These are phyloP conservation scores for Penicillium aurantiogriseum DNA, from an alignment of 2,329 filamentous ascomycete species.

Conservation along the genomic window DNA sequence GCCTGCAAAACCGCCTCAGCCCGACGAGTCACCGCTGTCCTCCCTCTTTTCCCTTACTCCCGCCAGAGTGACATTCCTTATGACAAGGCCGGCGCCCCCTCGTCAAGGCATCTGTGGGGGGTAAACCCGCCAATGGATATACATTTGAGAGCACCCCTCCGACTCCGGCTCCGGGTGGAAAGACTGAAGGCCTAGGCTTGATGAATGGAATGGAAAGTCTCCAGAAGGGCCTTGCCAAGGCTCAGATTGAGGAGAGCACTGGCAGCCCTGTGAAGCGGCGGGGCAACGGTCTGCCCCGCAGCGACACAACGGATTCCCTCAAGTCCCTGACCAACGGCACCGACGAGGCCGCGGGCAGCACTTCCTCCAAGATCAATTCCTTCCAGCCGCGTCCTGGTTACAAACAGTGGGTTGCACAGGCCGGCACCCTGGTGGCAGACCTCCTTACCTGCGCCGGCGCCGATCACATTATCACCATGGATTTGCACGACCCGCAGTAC, in stretches of 20 bases:
- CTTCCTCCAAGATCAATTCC: slow-evolving; percentile 55
- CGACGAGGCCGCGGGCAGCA: slow-evolving; percentile 64
- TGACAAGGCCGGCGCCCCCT: slow-evolving; percentile 93
- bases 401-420: slow-evolving; percentile 97
- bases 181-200: slow-evolving; percentile 64
- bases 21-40: slow-evolving; percentile 85
- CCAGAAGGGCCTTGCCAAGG: slow-evolving; percentile 70
- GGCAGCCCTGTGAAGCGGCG: slow-evolving; percentile 46
- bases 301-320: slow-evolving; percentile 39
- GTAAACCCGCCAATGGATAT: slow-evolving; percentile 53
- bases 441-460: slow-evolving; percentile 92
- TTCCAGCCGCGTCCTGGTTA: slow-evolving; percentile 88
- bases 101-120: slow-evolving; percentile 59
- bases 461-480: slow-evolving; percentile 97
- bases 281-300: slow-evolving; percentile 41
- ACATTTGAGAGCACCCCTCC: slow-evolving; percentile 91
- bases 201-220: slow-evolving; percentile 67
- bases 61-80: slow-evolving; percentile 95
- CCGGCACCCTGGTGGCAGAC: slow-evolving; percentile 90
- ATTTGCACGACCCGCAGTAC: slow-evolving; percentile 93
- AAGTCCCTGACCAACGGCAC: slow-evolving; percentile 48
- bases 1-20: slow-evolving; percentile 95
- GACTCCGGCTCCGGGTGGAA: slow-evolving; percentile 73
- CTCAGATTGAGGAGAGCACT: slow-evolving; percentile 57
- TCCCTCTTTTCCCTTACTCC: slow-evolving; percentile 95